Base-by-base conservation (phyloP, 495 filamentous ascomycete genomes). In the Lichenothelia convexa region DNA sequence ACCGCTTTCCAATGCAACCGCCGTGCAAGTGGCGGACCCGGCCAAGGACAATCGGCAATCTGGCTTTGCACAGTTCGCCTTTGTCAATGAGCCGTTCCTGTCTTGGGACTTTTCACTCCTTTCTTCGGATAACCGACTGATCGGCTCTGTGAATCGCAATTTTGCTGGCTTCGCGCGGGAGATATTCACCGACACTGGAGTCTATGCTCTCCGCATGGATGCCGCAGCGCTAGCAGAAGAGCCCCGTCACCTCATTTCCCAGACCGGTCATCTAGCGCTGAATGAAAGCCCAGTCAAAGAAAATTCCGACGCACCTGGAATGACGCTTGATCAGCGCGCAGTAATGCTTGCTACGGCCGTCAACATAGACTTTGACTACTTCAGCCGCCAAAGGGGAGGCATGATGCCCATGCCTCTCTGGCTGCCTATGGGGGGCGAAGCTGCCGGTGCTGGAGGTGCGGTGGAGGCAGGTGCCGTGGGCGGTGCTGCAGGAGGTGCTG, bases 311-410 rank as follows among this genome's bases (percentile, higher is more conserved):
- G 38, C 40, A 1, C 45, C 59, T 2, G 72, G 65, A 1, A 75
- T 80, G 73, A 75, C 72, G 15, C 62, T 80, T 5, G 75, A 79
- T 45, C 73, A 79, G 55, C 64, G 75, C 24, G 75, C 75, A 1
- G 65, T 79, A 18, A 78, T 79, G 74, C 59, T 80, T 21, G 75
- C 75, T 13, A 76, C 73, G 1, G 75, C 75, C 13, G 73, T 79
- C 13, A 75, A 65, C 32, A 59, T 80, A 34, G 75, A 80, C 50
- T 80, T 78, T 39, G 75, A 80, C 49, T 80, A 79, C 47, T 80
- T 80, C 54, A 76, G 71, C 42, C 62, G 73, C 2, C 64, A 74
- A 37, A 70, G 64, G 31, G 44, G 40, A 18, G 62, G 60, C 2
- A 51, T 60, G 18, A 62, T 67, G 0, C 66, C 71, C 39, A 63